Evolutionary conservation across 1,284 basidiomycete species (phyloP).

Genomic region (Sanghuangporus baumii): DNA sequence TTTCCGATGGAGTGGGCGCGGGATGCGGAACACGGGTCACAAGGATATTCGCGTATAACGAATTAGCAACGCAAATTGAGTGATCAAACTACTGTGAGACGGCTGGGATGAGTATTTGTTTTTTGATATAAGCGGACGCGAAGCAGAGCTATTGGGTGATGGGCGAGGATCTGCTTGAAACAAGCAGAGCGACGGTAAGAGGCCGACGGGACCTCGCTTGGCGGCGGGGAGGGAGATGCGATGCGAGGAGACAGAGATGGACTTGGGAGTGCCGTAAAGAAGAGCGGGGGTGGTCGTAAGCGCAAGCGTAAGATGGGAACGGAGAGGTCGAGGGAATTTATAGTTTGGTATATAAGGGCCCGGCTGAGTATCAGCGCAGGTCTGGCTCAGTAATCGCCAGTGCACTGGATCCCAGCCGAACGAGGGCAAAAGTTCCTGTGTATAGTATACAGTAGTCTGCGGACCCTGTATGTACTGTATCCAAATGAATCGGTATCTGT

Average conservation of each 20-base stretch:
- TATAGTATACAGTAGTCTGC: too few species aligned
- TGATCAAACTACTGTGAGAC: neutral
- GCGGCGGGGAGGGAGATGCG: neutral
- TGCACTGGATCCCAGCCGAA: neutral
- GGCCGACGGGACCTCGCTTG: neutral
- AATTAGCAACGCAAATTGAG: neutral
- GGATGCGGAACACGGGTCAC: neutral
- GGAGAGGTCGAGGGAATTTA: neutral
- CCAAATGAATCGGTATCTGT: neutral
- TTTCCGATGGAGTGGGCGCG: neutral
- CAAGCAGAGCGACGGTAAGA: neutral
- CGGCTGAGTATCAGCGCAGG: neutral
- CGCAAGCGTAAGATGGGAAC: slow-evolving; percentile 4
- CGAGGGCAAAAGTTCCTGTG: neutral
- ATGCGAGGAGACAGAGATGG: neutral
- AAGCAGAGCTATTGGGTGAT: neutral
- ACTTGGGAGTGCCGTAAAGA: slow-evolving; percentile 1
- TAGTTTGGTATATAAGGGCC: neutral
- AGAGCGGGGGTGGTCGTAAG: slow-evolving; percentile 2
- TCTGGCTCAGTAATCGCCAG: neutral
- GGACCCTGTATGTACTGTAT: neutral
- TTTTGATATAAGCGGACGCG: neutral
- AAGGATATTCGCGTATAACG: neutral
- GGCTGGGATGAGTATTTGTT: neutral
- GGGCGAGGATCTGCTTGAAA: neutral